A percentile compares a stretch with the other conserved stretches of the same genome.
Conservation (phyloP, 192 early-diverging fungal genomes). For the Geranomyces michiganensis region DNA sequence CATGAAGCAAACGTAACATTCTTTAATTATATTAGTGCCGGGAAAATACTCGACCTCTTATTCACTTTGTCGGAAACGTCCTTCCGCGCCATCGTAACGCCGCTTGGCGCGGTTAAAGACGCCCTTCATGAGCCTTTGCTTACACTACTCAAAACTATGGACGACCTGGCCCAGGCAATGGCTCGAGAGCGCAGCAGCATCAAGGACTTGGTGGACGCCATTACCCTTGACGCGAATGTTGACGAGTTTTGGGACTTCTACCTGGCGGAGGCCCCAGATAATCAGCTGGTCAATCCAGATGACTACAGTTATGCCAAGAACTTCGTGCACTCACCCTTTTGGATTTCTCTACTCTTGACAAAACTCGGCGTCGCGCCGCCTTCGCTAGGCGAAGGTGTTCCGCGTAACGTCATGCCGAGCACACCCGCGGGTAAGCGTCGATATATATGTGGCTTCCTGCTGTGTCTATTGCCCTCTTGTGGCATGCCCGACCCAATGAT, state of each 20-base stretch:
- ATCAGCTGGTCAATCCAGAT: constrained; percentile 56
- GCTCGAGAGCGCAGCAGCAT: constrained; percentile 44
- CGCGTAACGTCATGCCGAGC: constrained; percentile 55
- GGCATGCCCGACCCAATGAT: constrained; percentile 59
- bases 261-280: constrained; percentile 51
- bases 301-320: constrained; percentile 57
- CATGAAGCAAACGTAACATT: neutral
- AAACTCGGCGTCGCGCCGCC: constrained; percentile 56
- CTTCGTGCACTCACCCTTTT: constrained; percentile 59
- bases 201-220: constrained; percentile 46
- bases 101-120: constrained; percentile 44
- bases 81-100: constrained; percentile 34
- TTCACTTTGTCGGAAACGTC: constrained; percentile 28
- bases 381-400: constrained; percentile 32
- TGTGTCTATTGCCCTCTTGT: constrained; percentile 56
- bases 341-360: constrained; percentile 52
- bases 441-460: constrained; percentile 56
- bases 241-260: constrained; percentile 61
- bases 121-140: constrained; percentile 25
- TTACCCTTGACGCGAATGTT: constrained; percentile 39
- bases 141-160: constrained; percentile 46
- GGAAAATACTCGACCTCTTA: constrained; percentile 37
- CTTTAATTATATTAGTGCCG: constrained; percentile 24
- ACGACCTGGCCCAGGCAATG: constrained; percentile 52
- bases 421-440: constrained; percentile 57